Evolutionary conservation across 768 basidiomycete genomes (phyloP), one percentile per base, ranked within the genome.

Genomic region (Hysterangium stoloniferum): DNA sequence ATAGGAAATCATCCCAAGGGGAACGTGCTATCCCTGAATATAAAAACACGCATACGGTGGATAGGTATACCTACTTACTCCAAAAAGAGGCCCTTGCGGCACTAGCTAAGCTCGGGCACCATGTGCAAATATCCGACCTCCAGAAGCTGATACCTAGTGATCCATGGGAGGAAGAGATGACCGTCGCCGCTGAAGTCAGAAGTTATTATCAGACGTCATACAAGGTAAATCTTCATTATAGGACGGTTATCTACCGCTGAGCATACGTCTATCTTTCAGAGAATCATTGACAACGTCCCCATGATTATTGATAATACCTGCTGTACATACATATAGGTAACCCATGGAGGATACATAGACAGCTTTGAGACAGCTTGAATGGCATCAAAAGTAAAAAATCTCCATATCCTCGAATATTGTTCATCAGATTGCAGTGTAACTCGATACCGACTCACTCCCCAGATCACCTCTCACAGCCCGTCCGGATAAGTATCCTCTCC

Each of bases 191-290:
- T 0, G 71, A 73, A 15, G 74, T 79, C 0, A 69, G 71, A 0
- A 79, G 76, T 4, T 82, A 78, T 53, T 80, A 75, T 58, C 70
- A 76, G 33, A 68, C 80, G 0, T 71, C 78, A 6, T 73, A 68
- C 64, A 75, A 76, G 68, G 79, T 77, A 52, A 17, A 63, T 49
- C 38, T n/a, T 15, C 7, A n/a, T 27, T 25, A 2, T 34, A 24
- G 15, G 4, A 38, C 50, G 7, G 31, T 33, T 15, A 17, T 38
- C 25, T 20, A n/a, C 11, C n/a, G n/a, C n/a, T n/a, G n/a, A n/a
- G n/a, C n/a, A n/a, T 4, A n/a, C 4, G 37, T 24, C 44, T 37
- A 31, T 24, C 5, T 28, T 17, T 1, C 48, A 83, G 81, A 73
- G 78, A 8, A 65, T 78, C 55, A 70, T 79, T 31, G 82, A 83